These are phyloP conservation scores for Isatis tinctoria DNA, from an alignment of 345 rosid species.

Conservation along the genomic window DNA sequence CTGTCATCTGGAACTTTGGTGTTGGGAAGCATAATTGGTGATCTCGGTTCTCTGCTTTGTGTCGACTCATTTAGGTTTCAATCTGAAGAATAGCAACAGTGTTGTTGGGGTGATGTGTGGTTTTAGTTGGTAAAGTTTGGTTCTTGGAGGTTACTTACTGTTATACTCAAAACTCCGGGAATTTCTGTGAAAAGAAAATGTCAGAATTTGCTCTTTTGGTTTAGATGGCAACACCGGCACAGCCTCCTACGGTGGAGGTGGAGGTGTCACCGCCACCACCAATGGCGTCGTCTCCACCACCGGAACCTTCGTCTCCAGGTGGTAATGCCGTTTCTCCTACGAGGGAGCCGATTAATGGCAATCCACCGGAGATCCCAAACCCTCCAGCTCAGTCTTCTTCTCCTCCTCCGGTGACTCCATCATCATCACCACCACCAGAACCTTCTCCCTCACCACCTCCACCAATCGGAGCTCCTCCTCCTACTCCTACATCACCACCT, in stretches of 20 bases:
- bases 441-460: slow-evolving; percentile 32
- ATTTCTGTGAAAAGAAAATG: slow-evolving; percentile 8
- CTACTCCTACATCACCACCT: background rate
- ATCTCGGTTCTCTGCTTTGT: slow-evolving; percentile 19
- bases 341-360: slow-evolving; percentile 18
- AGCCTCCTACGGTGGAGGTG: slow-evolving; percentile 45
- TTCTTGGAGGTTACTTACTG: slow-evolving; percentile 22
- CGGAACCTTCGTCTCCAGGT: slow-evolving; percentile 8
- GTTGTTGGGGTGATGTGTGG: slow-evolving; percentile 2
- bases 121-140: slow-evolving; percentile 34
- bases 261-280: slow-evolving; percentile 41
- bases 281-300: slow-evolving; percentile 10
- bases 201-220: background rate
- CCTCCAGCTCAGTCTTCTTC: slow-evolving; percentile 34
- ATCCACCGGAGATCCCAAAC: background rate
- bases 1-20: slow-evolving; percentile 15
- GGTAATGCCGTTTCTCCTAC: slow-evolving; percentile 27
- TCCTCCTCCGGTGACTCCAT: slow-evolving; percentile 29
- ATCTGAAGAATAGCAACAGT: background rate
- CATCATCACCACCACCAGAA: slow-evolving; percentile 26
- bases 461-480: slow-evolving; percentile 6
- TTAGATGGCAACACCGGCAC: slow-evolving; percentile 59
- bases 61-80: background rate
- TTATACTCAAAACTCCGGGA: background rate
- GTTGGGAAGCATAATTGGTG: slow-evolving; percentile 8